phyloP scores from a whole-genome alignment of 768 basidiomycete genomes.

The Podaxis sp. region DNA sequence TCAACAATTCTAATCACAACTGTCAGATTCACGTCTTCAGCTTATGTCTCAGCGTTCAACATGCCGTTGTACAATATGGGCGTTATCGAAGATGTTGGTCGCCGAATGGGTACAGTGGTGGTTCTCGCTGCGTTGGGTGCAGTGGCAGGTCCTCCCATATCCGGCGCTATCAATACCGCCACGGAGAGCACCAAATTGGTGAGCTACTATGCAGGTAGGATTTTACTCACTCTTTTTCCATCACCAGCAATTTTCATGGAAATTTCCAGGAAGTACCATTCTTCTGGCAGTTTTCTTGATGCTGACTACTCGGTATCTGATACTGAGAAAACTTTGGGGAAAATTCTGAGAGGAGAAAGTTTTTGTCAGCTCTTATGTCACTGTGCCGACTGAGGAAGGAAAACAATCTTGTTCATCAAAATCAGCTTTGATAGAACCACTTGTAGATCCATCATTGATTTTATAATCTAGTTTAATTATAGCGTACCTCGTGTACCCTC shows the following conservation, averaged over 20 bases:
- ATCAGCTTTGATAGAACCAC: not conserved
- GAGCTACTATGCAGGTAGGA: conserved; percentile 50
- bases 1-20: not conserved
- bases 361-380: not conserved
- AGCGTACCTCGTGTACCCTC: not conserved
- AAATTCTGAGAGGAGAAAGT: conserved; percentile 32
- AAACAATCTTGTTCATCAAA: not conserved
- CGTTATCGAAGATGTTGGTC: conserved; percentile 51
- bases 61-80: conserved; percentile 53
- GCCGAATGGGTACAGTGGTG: conserved; percentile 55
- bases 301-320: conserved; percentile 38
- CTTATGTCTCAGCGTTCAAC: conserved; percentile 46
- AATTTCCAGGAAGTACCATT: conserved; percentile 27
- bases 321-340: conserved; percentile 38
- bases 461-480: not conserved
- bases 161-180: conserved; percentile 51
- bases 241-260: not conserved
- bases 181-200: conserved; percentile 46
- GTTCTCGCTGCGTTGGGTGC: conserved; percentile 54
- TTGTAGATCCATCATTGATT: not conserved
- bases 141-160: conserved; percentile 61
- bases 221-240: not conserved
- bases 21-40: conserved; percentile 47
- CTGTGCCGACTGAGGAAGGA: not conserved
- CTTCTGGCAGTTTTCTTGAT: conserved; percentile 43